Evolutionary conservation across 495 filamentous ascomycete genomes (phyloP).

Genomic region (Penicillium egyptiacum): DNA sequence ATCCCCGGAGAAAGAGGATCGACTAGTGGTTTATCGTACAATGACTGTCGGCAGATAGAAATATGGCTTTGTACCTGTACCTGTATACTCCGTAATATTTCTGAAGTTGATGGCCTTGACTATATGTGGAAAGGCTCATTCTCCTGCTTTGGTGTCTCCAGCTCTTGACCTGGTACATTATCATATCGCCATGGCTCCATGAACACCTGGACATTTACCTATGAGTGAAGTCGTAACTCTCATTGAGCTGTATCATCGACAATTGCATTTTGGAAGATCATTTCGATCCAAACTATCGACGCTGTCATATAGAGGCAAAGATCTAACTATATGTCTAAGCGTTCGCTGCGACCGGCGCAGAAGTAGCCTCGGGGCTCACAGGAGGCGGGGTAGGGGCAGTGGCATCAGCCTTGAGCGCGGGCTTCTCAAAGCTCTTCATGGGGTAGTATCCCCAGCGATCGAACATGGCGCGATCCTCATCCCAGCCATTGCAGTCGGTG

Average conservation of each 20-base stretch:
- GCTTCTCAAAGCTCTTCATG: conserved; percentile 58
- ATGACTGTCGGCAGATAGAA: too few relatives aligned
- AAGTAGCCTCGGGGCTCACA: conserved; percentile 18
- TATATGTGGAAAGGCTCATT: too few relatives aligned
- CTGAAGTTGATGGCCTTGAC: too few relatives aligned
- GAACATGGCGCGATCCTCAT: conserved; percentile 79
- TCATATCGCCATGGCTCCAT: not conserved
- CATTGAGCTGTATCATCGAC: not conserved
- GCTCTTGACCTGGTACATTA: not conserved
- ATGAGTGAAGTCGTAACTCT: not conserved
- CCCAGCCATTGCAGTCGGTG: conserved; percentile 84
- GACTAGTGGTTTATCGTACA: too few relatives aligned
- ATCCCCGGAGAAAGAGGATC: too few relatives aligned
- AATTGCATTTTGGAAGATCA: not conserved
- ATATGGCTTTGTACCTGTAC: too few relatives aligned
- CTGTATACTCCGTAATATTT: too few relatives aligned
- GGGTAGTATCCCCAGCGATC: conserved; percentile 72
- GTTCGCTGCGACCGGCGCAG: conserved; percentile 33
- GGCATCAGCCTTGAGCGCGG: conserved; percentile 8
- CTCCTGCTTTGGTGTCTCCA: too few relatives aligned
- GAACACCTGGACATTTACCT: not conserved
- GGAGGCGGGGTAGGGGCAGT: conserved; percentile 13
- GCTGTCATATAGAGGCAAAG: not conserved
- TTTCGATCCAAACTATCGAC: conserved; percentile 1
- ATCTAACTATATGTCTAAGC: conserved; percentile 13